Conservation (phyloP, 2,329 filamentous ascomycete species). For the Myrmaecium sp. region DNA sequence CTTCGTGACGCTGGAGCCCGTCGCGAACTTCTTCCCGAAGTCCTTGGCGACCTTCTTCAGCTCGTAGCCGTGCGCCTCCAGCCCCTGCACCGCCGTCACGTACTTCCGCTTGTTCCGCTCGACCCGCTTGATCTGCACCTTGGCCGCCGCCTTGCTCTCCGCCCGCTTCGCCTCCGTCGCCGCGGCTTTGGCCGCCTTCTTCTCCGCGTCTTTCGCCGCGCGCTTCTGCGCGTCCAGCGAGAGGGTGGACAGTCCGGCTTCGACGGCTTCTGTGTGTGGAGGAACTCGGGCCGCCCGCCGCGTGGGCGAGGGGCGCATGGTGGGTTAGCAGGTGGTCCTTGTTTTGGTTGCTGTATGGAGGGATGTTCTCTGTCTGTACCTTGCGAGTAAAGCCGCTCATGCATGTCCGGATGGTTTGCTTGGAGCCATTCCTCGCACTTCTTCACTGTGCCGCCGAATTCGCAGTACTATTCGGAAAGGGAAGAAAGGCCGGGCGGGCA, state of each 20-base stretch:
- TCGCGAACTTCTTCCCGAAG: slow-evolving; percentile 96
- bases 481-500: too few species aligned
- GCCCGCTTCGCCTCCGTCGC: slow-evolving; percentile 69
- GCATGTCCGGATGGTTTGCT: slow-evolving; percentile 55
- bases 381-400: slow-evolving; percentile 68
- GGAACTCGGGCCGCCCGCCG: too few species aligned
- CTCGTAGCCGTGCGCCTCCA: slow-evolving; percentile 81
- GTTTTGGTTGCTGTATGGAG: too few species aligned
- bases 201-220: slow-evolving; percentile 87
- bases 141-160: slow-evolving; percentile 65
- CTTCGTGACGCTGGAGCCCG: slow-evolving; percentile 83
- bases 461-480: slow-evolving; percentile 59
- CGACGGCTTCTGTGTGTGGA: slow-evolving; percentile 38
- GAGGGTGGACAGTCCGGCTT: slow-evolving; percentile 69
- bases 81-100: slow-evolving; percentile 77
- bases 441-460: slow-evolving; percentile 89
- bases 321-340: not conserved
- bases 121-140: slow-evolving; percentile 85
- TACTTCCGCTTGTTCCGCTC: slow-evolving; percentile 97
- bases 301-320: slow-evolving; percentile 2
- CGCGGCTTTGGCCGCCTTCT: slow-evolving; percentile 90
- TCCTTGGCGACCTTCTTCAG: slow-evolving; percentile 95
- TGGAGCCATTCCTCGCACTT: slow-evolving; percentile 96
- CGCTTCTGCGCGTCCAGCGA: slow-evolving; percentile 86
- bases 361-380: too few species aligned